Evolutionary conservation across 1,139 yeast genomes (phyloP).

Genomic region (Torulaspora globosa): DNA sequence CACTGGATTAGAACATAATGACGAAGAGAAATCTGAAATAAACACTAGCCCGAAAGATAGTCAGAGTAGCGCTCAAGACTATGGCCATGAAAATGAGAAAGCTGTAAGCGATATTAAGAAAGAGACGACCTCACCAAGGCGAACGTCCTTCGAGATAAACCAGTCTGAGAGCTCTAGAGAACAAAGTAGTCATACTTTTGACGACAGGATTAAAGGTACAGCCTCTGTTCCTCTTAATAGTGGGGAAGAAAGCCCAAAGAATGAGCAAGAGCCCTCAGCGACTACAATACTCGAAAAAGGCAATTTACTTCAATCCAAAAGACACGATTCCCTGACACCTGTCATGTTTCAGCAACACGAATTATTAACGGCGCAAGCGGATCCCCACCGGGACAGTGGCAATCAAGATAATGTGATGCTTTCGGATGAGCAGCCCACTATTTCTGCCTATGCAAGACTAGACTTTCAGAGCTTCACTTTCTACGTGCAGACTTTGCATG

Average conservation of each 20-base stretch:
- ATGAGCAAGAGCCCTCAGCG: conserved; percentile 20
- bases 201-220: neutral
- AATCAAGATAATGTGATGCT: conserved; percentile 11
- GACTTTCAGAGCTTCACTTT: conserved; percentile 92
- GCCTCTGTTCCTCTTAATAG: neutral
- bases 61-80: neutral
- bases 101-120: conserved; percentile 9
- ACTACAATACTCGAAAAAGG: conserved; percentile 28
- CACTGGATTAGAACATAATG: neutral
- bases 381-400: conserved; percentile 3
- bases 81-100: conserved; percentile 3
- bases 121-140: conserved; percentile 16
- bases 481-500: conserved; percentile 93
- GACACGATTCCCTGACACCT: conserved; percentile 33
- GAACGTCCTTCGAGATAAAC: conserved; percentile 6
- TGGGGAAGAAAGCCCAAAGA: neutral
- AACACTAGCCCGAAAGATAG: neutral
- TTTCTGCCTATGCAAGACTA: conserved; percentile 89
- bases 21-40: neutral
- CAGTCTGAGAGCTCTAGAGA: neutral
- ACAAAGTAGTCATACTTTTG: neutral
- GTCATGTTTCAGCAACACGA: conserved; percentile 30
- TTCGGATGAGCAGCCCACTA: conserved; percentile 45
- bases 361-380: conserved; percentile 7
- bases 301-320: conserved; percentile 18